A percentile compares a stretch with the other conserved stretches of the same genome.
phyloP scores from a whole-genome alignment of 2,329 filamentous ascomycete genomes.

The Dactylellina haptotyla region DNA sequence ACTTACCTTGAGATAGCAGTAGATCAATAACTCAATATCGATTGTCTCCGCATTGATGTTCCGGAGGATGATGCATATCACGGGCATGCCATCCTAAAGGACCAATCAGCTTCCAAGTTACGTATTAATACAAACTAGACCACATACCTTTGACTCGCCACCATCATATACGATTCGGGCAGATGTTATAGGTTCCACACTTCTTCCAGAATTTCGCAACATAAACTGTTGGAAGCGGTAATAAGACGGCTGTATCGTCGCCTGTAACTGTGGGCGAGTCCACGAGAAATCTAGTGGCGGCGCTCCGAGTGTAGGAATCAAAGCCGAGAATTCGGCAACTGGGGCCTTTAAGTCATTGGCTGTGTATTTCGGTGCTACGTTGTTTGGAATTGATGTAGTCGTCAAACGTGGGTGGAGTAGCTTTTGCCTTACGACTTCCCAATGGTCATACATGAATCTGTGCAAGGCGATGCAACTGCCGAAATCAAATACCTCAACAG shows the following conservation, averaged over 20 bases:
- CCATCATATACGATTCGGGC: constrained; percentile 75
- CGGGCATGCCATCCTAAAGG: constrained; percentile 70
- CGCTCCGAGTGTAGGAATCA: constrained; percentile 74
- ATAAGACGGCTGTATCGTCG: constrained; percentile 72
- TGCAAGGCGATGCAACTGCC: constrained; percentile 76
- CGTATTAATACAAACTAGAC: constrained; percentile 59
- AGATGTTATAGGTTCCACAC: constrained; percentile 72
- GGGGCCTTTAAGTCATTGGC: constrained; percentile 49
- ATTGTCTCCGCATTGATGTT: constrained; percentile 74
- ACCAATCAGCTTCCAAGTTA: constrained; percentile 58
- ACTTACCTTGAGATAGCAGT: constrained; percentile 75
- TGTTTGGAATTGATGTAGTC: constrained; percentile 34
- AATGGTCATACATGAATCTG: constrained; percentile 76
- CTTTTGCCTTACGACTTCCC: constrained; percentile 75
- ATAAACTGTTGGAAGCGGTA: constrained; percentile 78
- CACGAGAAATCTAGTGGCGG: constrained; percentile 75
- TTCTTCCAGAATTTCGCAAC: constrained; percentile 74
- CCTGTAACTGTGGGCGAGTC: constrained; percentile 73
- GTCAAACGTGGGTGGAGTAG: constrained; percentile 68
- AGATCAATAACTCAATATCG: constrained; percentile 73
- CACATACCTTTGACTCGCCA: constrained; percentile 70
- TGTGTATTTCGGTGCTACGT: constrained; percentile 42
- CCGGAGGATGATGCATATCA: constrained; percentile 75
- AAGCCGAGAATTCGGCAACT: constrained; percentile 59
- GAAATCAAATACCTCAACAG: constrained; percentile 70